Percentiles rank a stretch among this genome's conserved stretches.
phyloP scores from a whole-genome alignment of 129 eudicot genomes.

The Chrysanthemum seticuspe region DNA sequence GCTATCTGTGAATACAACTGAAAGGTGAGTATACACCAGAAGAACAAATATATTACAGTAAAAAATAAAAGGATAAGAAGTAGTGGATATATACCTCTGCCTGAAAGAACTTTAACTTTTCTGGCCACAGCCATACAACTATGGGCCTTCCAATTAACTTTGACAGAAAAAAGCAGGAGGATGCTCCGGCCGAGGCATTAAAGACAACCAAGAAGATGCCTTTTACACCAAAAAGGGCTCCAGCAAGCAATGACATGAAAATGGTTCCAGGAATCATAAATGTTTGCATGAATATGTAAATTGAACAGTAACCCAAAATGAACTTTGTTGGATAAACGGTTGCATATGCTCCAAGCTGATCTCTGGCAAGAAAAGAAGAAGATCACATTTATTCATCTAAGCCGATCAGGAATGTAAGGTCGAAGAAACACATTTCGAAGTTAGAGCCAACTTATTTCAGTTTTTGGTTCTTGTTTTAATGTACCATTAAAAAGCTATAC shows the following conservation, averaged over 20 bases:
- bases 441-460: not conserved
- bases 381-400: not conserved
- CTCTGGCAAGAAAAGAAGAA: conserved; percentile 47
- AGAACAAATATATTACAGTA: not conserved
- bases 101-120: conserved; percentile 78
- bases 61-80: not conserved
- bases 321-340: conserved; percentile 69
- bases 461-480: not conserved
- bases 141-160: conserved; percentile 92
- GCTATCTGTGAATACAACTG: conserved; percentile 55
- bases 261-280: conserved; percentile 98
- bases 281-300: conserved; percentile 98
- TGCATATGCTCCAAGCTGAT: conserved; percentile 73
- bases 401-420: conserved; percentile 5
- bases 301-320: conserved; percentile 88
- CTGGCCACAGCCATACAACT: conserved; percentile 93
- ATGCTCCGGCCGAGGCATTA: conserved; percentile 97
- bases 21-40: conserved; percentile 7
- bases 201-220: conserved; percentile 91
- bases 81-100: conserved; percentile 56
- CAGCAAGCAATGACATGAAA: conserved; percentile 93
- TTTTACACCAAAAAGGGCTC: conserved; percentile 95
- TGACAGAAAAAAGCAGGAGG: conserved; percentile 88
- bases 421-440: not conserved
- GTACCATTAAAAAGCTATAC: not conserved